A percentile compares a stretch with the other conserved stretches of the same genome.
Evolutionary conservation across 1,139 yeast genomes (phyloP).

Genomic region (Nakaseomyces delphensis): DNA sequence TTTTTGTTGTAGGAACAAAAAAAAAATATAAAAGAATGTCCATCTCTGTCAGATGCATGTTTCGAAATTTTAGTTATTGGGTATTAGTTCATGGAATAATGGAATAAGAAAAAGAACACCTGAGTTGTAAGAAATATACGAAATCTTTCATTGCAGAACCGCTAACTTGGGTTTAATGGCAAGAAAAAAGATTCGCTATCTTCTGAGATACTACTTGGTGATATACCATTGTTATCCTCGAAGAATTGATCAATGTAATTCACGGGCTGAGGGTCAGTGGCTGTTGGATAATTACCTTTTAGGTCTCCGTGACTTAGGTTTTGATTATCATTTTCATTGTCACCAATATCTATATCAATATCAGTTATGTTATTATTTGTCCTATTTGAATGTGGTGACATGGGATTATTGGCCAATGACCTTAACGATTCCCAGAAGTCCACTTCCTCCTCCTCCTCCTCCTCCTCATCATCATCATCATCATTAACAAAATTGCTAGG

Average conservation of each 20-base stretch:
- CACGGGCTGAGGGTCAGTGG: background rate
- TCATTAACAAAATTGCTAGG: no score
- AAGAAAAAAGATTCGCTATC: constrained; percentile 22
- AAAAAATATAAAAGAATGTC: no score
- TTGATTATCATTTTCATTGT: background rate
- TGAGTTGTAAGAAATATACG: background rate
- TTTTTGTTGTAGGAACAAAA: no score
- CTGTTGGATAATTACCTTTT: background rate
- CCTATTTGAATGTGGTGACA: constrained; percentile 2
- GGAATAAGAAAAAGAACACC: background rate
- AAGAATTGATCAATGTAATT: background rate
- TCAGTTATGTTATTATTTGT: background rate
- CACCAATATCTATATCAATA: background rate
- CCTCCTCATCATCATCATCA: constrained; percentile 32
- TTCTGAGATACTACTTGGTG: constrained; percentile 4
- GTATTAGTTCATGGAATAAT: no score
- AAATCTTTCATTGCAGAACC: no score
- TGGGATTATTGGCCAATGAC: constrained; percentile 31
- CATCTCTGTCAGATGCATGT: no score
- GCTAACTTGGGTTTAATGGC: constrained; percentile 35
- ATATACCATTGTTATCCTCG: background rate
- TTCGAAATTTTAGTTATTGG: no score
- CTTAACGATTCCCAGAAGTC: constrained; percentile 70
- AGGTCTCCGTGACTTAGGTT: background rate
- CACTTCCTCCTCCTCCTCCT: constrained; percentile 46